Conservation (phyloP, 192 early-diverging fungal genomes). For the Rhizoclosmatium globosum region DNA sequence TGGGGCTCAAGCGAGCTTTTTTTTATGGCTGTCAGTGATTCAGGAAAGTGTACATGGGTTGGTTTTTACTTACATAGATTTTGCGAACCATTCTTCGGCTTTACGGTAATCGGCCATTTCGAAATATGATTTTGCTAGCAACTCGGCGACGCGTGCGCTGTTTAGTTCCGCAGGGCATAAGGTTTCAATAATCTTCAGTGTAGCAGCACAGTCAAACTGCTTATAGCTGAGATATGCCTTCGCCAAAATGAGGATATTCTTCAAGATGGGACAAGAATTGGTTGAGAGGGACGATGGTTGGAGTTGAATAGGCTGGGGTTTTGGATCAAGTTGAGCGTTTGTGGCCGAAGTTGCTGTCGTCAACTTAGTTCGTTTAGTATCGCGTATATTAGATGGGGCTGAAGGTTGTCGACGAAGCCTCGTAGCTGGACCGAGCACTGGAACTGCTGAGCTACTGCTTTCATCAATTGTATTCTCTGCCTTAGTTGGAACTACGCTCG, state of each 20-base stretch:
- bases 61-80: constrained; percentile 11
- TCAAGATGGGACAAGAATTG: neutral
- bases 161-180: constrained; percentile 25
- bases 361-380: constrained; percentile 22
- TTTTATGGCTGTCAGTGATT: neutral
- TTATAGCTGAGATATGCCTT: constrained; percentile 27
- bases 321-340: neutral
- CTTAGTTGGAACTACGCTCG: neutral
- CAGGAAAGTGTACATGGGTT: neutral
- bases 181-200: constrained; percentile 26
- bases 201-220: constrained; percentile 33
- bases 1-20: constrained; percentile 71
- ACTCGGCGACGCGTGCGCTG: constrained; percentile 34
- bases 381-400: constrained; percentile 26
- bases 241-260: constrained; percentile 14
- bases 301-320: neutral
- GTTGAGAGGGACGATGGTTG: neutral
- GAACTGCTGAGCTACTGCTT: neutral
- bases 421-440: neutral
- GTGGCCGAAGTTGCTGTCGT: neutral
- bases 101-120: constrained; percentile 33
- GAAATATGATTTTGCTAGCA: constrained; percentile 32
- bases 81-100: constrained; percentile 37
- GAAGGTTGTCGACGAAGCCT: neutral
- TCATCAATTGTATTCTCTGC: too few relatives aligned